Evolutionary conservation across 2,329 filamentous ascomycete species (phyloP).

Genomic region (Aquanectria penicillioides): DNA sequence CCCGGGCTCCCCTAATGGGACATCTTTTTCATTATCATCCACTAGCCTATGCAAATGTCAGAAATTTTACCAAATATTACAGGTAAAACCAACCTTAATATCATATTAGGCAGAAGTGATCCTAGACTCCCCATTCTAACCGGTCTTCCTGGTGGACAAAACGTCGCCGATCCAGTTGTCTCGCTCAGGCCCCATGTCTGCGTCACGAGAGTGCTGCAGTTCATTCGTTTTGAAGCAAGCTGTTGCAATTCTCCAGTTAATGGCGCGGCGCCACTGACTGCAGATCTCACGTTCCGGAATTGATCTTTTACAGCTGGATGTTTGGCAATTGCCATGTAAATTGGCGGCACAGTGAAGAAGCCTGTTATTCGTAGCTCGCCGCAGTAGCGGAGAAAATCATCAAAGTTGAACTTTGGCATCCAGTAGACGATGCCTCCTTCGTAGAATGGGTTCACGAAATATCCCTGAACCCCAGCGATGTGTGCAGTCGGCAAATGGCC

Average conservation of each 20-base stretch:
- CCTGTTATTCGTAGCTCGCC: conserved; percentile 60
- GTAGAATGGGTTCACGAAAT: conserved; percentile 53
- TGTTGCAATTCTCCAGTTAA: conserved; percentile 64
- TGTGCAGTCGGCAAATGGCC: conserved; percentile 58
- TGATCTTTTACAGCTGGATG: conserved; percentile 64
- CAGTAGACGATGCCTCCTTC: conserved; percentile 64
- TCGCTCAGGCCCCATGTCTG: conserved; percentile 71
- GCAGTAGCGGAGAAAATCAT: conserved; percentile 63
- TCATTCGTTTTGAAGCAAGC: conserved; percentile 60
- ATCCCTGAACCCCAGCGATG: conserved; percentile 57
- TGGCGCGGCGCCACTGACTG: conserved; percentile 65
- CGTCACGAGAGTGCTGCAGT: conserved; percentile 50
- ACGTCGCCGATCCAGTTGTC: conserved; percentile 60
- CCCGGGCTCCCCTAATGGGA: conserved; percentile 56
- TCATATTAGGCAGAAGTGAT: conserved; percentile 41
- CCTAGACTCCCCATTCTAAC: conserved; percentile 59
- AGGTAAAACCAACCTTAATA: conserved; percentile 36
- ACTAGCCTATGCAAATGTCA: conserved; percentile 45
- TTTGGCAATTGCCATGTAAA: conserved; percentile 69
- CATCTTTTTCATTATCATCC: conserved; percentile 52
- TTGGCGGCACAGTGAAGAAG: conserved; percentile 70
- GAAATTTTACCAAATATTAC: not conserved
- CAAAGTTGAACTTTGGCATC: conserved; percentile 70
- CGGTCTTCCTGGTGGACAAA: conserved; percentile 50
- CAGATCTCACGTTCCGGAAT: conserved; percentile 59